Evolutionary conservation across 2,329 filamentous ascomycete species (phyloP).

Genomic region (Ustilaginoidea virens): DNA sequence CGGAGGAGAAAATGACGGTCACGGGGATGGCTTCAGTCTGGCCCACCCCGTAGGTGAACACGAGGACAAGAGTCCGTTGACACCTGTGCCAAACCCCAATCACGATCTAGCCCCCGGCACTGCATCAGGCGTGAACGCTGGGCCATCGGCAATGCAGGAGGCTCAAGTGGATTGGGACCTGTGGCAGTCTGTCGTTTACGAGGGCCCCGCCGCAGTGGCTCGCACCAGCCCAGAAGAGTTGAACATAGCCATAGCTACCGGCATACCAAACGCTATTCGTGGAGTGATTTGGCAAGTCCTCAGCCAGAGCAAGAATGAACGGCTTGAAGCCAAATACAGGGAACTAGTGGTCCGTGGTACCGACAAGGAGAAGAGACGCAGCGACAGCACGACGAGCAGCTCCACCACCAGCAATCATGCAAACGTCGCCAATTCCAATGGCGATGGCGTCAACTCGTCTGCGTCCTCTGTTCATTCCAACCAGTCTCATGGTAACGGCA

Average conservation of each 20-base stretch:
- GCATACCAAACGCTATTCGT: slow-evolving; percentile 86
- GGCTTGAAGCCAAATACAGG: slow-evolving; percentile 73
- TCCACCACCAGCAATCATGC: slow-evolving; percentile 33
- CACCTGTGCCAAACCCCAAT: slow-evolving; percentile 48
- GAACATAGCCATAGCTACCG: slow-evolving; percentile 77
- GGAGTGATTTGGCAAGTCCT: slow-evolving; percentile 99
- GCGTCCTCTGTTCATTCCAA: slow-evolving; percentile 76
- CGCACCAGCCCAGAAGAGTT: slow-evolving; percentile 80
- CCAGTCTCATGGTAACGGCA: slow-evolving; percentile 44
- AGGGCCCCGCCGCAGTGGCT: slow-evolving; percentile 78
- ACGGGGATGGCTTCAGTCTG: slow-evolving; percentile 13
- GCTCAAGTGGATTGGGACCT: slow-evolving; percentile 93
- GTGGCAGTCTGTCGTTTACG: slow-evolving; percentile 92
- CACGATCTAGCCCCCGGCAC: slow-evolving; percentile 68
- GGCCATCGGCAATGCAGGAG: slow-evolving; percentile 55
- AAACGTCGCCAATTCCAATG: slow-evolving; percentile 41
- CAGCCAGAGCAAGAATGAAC: slow-evolving; percentile 86
- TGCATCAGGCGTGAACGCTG: slow-evolving; percentile 63
- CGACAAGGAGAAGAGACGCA: slow-evolving; percentile 55
- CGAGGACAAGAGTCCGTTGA: too few species aligned
- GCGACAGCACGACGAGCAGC: slow-evolving; percentile 36
- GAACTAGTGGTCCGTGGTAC: slow-evolving; percentile 69
- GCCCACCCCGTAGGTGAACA: slow-evolving; percentile 12
- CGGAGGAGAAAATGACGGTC: slow-evolving; percentile 38
- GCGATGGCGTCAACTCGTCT: slow-evolving; percentile 55